Base-by-base conservation (phyloP, 1,284 basidiomycete species). In the Naganishia liquefaciens region DNA sequence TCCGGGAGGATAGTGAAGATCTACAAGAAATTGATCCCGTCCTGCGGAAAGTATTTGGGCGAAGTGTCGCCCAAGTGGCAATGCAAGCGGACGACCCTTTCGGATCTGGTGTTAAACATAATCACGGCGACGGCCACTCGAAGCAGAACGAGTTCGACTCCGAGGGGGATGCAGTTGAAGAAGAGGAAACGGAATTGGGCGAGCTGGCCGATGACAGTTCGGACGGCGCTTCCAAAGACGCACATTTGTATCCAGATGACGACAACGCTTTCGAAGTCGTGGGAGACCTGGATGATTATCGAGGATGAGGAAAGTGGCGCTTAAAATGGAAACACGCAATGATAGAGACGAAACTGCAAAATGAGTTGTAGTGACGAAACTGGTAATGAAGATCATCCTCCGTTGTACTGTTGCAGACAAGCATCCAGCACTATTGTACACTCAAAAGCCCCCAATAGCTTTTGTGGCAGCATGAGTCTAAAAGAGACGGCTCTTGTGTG, bases 221-320 rank as follows among this genome's bases (percentile, higher is more conserved):
- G 10, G 7, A 37, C 7, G 33, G 33, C 33, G 33, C 33, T 37
- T 2, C 33, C 13, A 13, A 7, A 37, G 9, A 37, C 6, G 33
- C 33, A 37, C 3, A 37, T 13, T 7, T 37, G 33, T 37, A 37
- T 37, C 33, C 9, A n/a, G 43, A 60, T 13, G 55, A 60, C 42
- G 46, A 60, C n/a, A n/a, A n/a, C 30, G 55, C 44, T 30, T 49
- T 49, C 17, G 55, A 60, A 23, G 37, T 60, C 27, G 28, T 60
- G 3, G 46, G 55, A 11, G 55, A 60, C 13, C 11, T 39, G 28
- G 47, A 60, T 23, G 55, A 53, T 33, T 53, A 37, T 37, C 7
- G 37, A 17, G 37, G 23, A 10, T 43, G n/a, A 37, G 55, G 30
- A 33, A 33, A 46, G 15, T 27, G 23, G 11, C 17, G 28, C 15